Percentiles rank a stretch among this genome's conserved stretches.
phyloP scores from a whole-genome alignment of 2,329 filamentous ascomycete genomes.

The Diaporthe citrichinensis region DNA sequence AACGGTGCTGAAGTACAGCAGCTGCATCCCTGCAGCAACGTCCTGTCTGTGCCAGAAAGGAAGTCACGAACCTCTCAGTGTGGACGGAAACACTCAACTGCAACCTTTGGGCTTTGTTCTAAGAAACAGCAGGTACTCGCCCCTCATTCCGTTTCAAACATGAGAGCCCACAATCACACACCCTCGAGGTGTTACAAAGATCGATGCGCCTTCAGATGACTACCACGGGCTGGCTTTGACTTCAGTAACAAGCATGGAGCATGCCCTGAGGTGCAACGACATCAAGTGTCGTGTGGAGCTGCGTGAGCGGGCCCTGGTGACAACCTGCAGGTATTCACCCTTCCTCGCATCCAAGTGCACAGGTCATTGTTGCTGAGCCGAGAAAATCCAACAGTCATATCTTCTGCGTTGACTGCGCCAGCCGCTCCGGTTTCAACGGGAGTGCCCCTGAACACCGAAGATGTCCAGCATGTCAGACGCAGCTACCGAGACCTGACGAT shows the following conservation, averaged over 20 bases:
- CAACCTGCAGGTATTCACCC: constrained; percentile 81
- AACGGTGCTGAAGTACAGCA: neutral
- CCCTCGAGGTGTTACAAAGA: neutral
- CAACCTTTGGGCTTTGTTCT: neutral
- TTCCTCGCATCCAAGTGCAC: constrained; percentile 30
- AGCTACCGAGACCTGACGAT: constrained; percentile 80
- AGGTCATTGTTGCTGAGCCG: constrained; percentile 18
- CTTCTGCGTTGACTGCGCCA: constrained; percentile 84
- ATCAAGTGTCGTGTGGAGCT: constrained; percentile 81
- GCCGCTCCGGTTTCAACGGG: constrained; percentile 72
- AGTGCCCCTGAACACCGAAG: constrained; percentile 63
- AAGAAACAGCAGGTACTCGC: neutral
- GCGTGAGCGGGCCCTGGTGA: constrained; percentile 81
- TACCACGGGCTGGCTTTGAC: neutral
- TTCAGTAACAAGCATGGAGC: constrained; percentile 72
- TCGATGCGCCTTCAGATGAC: neutral
- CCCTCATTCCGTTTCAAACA: neutral
- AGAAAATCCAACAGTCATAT: constrained; percentile 74
- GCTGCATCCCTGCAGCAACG: constrained; percentile 10
- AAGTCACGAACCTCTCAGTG: constrained; percentile 4
- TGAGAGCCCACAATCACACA: neutral
- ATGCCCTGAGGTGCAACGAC: constrained; percentile 82
- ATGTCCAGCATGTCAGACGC: constrained; percentile 83
- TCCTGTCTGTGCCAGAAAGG: neutral
- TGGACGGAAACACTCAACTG: neutral